Evolutionary conservation across 345 rosid genomes (phyloP).

Genomic region (Dovyalis caffra): DNA sequence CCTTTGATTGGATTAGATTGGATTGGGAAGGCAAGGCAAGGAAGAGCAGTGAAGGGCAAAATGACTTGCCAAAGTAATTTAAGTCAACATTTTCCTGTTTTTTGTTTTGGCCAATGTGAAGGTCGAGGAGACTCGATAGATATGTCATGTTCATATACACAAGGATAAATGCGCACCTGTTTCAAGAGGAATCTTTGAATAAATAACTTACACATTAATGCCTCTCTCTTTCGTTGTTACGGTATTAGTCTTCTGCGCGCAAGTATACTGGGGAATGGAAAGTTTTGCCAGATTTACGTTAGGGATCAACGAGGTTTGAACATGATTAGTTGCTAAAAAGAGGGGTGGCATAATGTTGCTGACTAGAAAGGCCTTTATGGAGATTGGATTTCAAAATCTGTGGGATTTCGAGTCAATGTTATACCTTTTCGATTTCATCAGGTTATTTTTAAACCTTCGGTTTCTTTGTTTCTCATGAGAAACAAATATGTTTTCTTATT

Average conservation of each 20-base stretch:
- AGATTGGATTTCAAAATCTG: neutral
- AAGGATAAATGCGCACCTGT: constrained; percentile 16
- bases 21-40: neutral
- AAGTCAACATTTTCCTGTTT: constrained; percentile 2
- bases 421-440: no score
- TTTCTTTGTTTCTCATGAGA: neutral
- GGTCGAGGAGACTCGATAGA: neutral
- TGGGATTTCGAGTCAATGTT: neutral
- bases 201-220: neutral
- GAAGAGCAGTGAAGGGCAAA: no score
- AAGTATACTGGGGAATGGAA: no score
- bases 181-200: constrained; percentile 40
- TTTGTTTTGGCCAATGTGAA: neutral
- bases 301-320: no score
- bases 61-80: neutral
- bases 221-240: neutral
- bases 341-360: no score
- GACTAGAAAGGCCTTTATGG: neutral
- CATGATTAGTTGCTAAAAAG: no score
- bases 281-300: no score
- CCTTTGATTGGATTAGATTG: constrained; percentile 5
- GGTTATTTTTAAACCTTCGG: neutral
- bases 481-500: neutral
- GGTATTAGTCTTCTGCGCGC: neutral
- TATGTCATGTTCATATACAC: constrained; percentile 11